Conservation (phyloP, 31 red algal genomes). For the Asparagopsis taxiformis region DNA sequence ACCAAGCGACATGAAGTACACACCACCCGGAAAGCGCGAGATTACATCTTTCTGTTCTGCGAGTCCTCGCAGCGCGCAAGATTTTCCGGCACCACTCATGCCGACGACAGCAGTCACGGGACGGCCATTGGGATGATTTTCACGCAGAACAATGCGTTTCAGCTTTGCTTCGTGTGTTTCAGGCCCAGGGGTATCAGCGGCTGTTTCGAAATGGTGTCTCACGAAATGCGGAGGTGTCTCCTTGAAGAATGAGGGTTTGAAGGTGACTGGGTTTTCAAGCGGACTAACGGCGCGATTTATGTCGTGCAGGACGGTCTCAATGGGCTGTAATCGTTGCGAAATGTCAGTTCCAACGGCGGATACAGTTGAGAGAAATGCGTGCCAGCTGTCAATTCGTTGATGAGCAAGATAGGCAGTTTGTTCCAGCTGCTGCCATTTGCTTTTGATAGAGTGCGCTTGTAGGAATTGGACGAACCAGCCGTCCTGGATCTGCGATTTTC, state of each 20-base stretch:
- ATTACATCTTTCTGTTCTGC: background rate
- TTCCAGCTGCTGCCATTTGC: background rate
- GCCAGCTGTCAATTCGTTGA: background rate
- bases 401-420: background rate
- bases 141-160: background rate
- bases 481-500: background rate
- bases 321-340: background rate
- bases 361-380: background rate
- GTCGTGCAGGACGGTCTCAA: background rate
- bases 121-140: background rate
- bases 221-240: background rate
- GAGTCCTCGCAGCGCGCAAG: background rate
- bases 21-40: background rate
- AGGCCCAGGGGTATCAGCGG: background rate
- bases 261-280: background rate
- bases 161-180: constrained; percentile 1
- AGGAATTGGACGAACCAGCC: background rate
- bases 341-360: background rate
- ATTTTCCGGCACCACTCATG: background rate
- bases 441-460: background rate
- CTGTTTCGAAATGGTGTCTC: background rate
- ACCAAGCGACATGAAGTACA: constrained; percentile 3
- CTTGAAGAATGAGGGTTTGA: background rate
- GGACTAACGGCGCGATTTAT: background rate
- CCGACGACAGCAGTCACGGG: background rate